A percentile compares a stretch with the other conserved stretches of the same genome.
phyloP scores from a whole-genome alignment of 2,329 filamentous ascomycete species.

The Pleoardoris graminearum region DNA sequence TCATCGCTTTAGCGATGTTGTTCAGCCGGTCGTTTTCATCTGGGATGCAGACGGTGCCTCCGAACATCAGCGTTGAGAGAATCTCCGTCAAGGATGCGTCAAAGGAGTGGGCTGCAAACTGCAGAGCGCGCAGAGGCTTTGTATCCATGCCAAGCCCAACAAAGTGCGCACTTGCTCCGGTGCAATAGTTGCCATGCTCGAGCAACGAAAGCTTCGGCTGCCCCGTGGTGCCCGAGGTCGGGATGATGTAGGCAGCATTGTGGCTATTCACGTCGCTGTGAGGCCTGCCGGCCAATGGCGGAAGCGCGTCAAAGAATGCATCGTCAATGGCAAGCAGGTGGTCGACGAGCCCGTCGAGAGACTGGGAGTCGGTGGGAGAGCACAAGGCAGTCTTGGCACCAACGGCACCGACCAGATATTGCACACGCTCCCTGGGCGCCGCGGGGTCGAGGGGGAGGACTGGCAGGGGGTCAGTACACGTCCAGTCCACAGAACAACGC shows the following conservation, averaged over 20 bases:
- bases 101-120: slow-evolving; percentile 33
- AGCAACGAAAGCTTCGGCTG: slow-evolving; percentile 27
- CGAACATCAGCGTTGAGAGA: slow-evolving; percentile 24
- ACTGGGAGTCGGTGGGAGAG: slow-evolving; percentile 10
- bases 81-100: slow-evolving; percentile 28
- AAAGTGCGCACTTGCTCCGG: slow-evolving; percentile 21
- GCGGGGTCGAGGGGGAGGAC: slow-evolving; percentile 27
- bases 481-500: no score
- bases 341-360: slow-evolving; percentile 11
- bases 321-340: slow-evolving; percentile 17
- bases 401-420: slow-evolving; percentile 18
- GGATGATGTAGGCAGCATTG: slow-evolving; percentile 31
- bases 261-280: slow-evolving; percentile 12
- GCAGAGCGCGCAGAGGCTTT: slow-evolving; percentile 19
- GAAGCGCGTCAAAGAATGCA: slow-evolving; percentile 14
- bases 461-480: slow-evolving; percentile 10
- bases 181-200: slow-evolving; percentile 27
- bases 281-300: slow-evolving; percentile 4
- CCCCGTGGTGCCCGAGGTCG: slow-evolving; percentile 29
- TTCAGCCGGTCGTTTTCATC: slow-evolving; percentile 50
- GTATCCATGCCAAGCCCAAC: slow-evolving; percentile 16
- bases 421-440: slow-evolving; percentile 21
- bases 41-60: slow-evolving; percentile 29
- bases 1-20: slow-evolving; percentile 43
- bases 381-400: slow-evolving; percentile 22